phyloP scores from a whole-genome alignment of 257 asterid genomes.

The Coffea eugenioides region DNA sequence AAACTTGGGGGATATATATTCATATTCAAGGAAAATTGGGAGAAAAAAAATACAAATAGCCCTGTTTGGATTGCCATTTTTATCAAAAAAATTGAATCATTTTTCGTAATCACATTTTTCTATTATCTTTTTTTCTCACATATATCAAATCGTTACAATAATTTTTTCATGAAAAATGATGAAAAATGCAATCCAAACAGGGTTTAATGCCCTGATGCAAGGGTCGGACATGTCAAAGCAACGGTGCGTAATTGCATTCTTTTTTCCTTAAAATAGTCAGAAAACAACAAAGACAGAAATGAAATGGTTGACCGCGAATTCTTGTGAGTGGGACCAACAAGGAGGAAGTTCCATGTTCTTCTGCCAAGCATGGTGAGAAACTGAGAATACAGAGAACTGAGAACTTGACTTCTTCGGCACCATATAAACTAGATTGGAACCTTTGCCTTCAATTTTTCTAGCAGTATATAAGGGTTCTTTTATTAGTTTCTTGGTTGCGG shows the following conservation, averaged over 20 bases:
- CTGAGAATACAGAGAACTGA: background rate
- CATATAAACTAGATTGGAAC: background rate
- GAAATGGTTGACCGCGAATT: slow-evolving; percentile 26
- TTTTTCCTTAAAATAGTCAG: background rate
- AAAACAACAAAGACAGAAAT: background rate
- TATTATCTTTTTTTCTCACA: no score
- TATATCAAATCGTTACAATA: no score
- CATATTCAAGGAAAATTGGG: no score
- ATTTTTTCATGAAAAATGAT: no score
- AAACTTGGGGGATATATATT: no score
- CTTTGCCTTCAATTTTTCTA: background rate
- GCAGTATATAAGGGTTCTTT: background rate
- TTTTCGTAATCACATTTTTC: no score
- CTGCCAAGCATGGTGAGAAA: background rate
- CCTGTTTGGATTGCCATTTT: no score
- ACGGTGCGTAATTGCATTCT: background rate
- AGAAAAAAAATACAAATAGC: no score
- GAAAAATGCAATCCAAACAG: background rate
- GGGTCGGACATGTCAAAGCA: background rate
- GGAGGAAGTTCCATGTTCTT: slow-evolving; percentile 6
- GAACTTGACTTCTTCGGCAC: background rate
- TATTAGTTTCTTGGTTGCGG: background rate
- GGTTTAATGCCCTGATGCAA: background rate
- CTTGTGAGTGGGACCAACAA: slow-evolving; percentile 21
- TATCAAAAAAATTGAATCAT: no score